Evolutionary conservation across 2,329 filamentous ascomycete species (phyloP), one percentile per base, ranked within the genome.

Genomic region (Bisporella sp.): DNA sequence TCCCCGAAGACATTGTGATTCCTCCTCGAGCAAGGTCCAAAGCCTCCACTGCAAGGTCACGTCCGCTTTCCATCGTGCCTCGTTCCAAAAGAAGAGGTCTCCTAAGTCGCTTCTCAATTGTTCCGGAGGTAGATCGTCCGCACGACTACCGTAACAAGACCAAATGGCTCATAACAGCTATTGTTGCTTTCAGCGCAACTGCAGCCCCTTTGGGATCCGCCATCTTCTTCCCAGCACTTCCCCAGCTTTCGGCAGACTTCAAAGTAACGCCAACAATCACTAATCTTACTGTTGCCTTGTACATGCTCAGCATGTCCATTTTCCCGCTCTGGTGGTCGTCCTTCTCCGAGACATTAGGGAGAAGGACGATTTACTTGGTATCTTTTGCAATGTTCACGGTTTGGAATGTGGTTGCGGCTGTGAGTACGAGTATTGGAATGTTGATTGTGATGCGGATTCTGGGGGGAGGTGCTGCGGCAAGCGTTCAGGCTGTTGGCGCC

Each of bases 121-220:
- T 95, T 12, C 85, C 89, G 1, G 91, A 96, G 69, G 81, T 95
- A 11, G 81, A 87, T 43, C 75, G 84, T 32, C 86, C 90, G 0
- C 82, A 84, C 52, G 78, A 88, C 46, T 95, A 96, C 64, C 71
- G 76, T 8, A 78, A 79, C 33, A 77, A 71, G 46, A 88, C 80
- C 11, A 96, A 96, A 79, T 96, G 90, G 90, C 77, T 80, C 53
- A 82, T 96, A 57, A 95, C 90, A 0, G 73, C 81, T 35, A 78
- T 92, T 45, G 79, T 96, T 43, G 85, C 89, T 1, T 63, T 91
- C 12, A 89, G 89, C 3, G 89, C 81, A 1, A 82, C 84, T 11
- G 86, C 81, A 0, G 89, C 86, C 1, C 91, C 91, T 0, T 81
- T 96, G 71, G 91, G 91, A 1, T 91, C 87, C 31, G 80, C 85